Base-by-base conservation (phyloP, 2,329 filamentous ascomycete species). In the Aaosphaeria arxii region DNA sequence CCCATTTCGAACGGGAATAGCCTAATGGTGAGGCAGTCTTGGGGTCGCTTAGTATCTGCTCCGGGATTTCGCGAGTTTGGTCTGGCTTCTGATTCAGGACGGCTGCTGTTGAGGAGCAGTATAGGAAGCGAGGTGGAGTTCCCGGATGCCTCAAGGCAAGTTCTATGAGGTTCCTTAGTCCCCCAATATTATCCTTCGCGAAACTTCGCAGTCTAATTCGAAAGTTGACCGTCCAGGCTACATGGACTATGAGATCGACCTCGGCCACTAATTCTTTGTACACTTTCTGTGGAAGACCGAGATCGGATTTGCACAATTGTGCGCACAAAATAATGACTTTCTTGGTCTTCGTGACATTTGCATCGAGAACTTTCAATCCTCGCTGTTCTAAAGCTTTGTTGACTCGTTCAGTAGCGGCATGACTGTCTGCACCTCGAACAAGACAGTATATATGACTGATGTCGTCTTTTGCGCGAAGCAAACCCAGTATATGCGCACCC, bases 151-250 rank as follows among this genome's bases (percentile, higher is more conserved):
- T 62, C 1, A 74, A 58, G 1, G 74, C 70, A 6, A 82, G 65
- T 42, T 72, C 62, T 33, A 83, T 62, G 1, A 84, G 65, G 51
- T 82, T 75, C 7, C 65, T 66, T 7, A 81, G 65, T 2, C 76
- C 77, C 4, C 71, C 66, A 31, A 85, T 76, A 53, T 78, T 77
- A 51, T 80, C 76, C 36, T 72, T 71, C 42, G 75, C 74, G 55
- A 86, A 86, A 50, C 76, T 80, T 36, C 66, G 67, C 1, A 86
- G 70, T 4, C 76, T 74, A 45, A 83, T 71, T 29, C 76, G 78
- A 69, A 86, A 86, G 64, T 86, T 86, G 13, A 86, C 84, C 2
- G 78, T 74, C 84, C 84, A 86, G 17, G 83, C 83, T 6, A 83
- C 74, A 60, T 86, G 83, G 46, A 88, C 76, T 13, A 89, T 71